These are phyloP conservation scores for Clonostachys rhizophaga DNA, from an alignment of 2,329 filamentous ascomycete genomes.

Conservation along the genomic window DNA sequence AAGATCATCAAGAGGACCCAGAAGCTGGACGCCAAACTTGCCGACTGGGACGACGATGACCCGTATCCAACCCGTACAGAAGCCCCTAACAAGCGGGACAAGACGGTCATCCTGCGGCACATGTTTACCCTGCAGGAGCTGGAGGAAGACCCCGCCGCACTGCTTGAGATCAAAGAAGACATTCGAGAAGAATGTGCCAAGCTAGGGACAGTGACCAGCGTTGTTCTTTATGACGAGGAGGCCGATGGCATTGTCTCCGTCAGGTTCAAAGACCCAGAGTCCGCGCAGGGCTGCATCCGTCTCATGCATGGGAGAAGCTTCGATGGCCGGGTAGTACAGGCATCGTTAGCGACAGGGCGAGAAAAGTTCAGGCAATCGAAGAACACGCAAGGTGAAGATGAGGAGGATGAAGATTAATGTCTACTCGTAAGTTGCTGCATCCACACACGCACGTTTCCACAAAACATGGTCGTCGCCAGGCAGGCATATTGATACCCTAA, in stretches of 20 bases:
- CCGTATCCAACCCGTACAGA: conserved; percentile 40
- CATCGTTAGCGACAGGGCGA: conserved; percentile 64
- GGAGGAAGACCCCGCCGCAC: conserved; percentile 75
- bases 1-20: conserved; percentile 91
- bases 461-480: neutral
- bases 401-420: no score
- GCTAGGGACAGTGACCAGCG: conserved; percentile 82
- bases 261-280: conserved; percentile 67
- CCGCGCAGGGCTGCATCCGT: conserved; percentile 68
- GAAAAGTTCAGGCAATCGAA: conserved; percentile 52
- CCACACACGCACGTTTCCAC: neutral
- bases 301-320: conserved; percentile 80
- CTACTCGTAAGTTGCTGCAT: no score
- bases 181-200: conserved; percentile 87
- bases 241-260: conserved; percentile 80
- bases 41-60: conserved; percentile 94
- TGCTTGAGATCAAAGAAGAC: conserved; percentile 92
- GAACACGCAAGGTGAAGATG: no score
- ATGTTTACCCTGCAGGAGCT: conserved; percentile 90
- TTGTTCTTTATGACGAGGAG: conserved; percentile 86
- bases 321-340: conserved; percentile 65
- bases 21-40: conserved; percentile 84
- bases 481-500: neutral
- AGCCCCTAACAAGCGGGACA: conserved; percentile 59
- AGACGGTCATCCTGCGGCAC: conserved; percentile 81